Evolutionary conservation across 495 filamentous ascomycete genomes (phyloP).

Genomic region (Neurospora sp.): DNA sequence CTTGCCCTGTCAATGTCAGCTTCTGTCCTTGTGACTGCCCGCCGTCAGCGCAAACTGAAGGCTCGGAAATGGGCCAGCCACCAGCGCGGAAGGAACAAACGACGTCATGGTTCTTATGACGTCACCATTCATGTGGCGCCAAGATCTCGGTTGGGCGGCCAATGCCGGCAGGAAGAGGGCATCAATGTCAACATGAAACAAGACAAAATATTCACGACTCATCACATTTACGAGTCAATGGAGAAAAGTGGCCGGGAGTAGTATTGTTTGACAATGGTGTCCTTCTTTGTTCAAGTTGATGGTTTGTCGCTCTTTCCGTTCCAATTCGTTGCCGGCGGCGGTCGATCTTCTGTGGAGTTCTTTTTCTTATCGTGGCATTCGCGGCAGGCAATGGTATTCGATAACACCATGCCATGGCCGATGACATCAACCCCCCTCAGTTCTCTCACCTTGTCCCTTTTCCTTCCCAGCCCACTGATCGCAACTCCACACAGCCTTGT

Average conservation of each 20-base stretch:
- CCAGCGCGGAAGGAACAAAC: background rate
- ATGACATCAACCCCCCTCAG: background rate
- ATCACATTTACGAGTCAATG: background rate
- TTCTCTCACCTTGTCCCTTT: background rate
- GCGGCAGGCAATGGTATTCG: background rate
- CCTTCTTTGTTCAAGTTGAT: background rate
- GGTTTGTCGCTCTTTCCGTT: background rate
- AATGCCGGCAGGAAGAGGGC: background rate
- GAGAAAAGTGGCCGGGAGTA: background rate
- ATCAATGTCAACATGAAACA: background rate
- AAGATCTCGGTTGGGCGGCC: background rate
- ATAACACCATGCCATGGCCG: background rate
- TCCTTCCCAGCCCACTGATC: background rate
- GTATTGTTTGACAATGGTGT: background rate
- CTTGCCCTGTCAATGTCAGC: background rate
- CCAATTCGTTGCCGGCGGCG: background rate
- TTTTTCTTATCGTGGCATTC: background rate
- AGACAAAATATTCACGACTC: background rate
- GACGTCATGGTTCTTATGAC: background rate
- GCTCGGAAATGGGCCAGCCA: background rate
- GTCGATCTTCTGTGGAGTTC: background rate
- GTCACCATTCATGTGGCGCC: background rate
- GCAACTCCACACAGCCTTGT: background rate
- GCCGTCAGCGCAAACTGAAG: background rate
- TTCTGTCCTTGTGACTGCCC: background rate